Evolutionary conservation across 208 protist genomes (phyloP).

Genomic region (Trypanosoma conorhini): DNA sequence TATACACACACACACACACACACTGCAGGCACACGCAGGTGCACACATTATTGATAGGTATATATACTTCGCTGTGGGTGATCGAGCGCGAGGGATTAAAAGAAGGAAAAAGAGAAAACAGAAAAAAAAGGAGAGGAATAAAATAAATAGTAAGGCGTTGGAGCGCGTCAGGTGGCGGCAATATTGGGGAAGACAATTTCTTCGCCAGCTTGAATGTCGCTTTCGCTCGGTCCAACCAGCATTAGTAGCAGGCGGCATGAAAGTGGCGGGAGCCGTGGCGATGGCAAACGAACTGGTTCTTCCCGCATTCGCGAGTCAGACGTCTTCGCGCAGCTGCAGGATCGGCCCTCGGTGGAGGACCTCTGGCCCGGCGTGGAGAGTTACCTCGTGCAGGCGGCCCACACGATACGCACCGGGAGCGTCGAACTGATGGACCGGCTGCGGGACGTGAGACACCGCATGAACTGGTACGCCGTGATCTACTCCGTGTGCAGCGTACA

Average conservation of each 20-base stretch:
- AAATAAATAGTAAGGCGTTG: background rate
- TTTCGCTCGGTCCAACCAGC: background rate
- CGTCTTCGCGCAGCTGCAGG: background rate
- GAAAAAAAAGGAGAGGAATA: background rate
- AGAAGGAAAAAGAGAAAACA: background rate
- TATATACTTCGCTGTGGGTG: background rate
- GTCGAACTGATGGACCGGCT: conserved; percentile 10
- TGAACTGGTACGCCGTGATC: conserved; percentile 75
- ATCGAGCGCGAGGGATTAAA: background rate
- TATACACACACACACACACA: too few species aligned
- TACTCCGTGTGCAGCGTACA: conserved; percentile 66
- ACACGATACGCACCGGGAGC: conserved; percentile 16
- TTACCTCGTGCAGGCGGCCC: conserved; percentile 14
- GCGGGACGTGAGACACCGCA: conserved; percentile 33
- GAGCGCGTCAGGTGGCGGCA: background rate
- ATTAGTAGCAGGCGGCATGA: background rate
- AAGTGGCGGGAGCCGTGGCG: background rate
- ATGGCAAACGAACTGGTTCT: conserved; percentile 5
- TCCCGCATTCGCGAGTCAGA: background rate
- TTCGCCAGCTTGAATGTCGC: background rate
- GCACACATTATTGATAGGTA: background rate
- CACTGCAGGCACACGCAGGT: too few species aligned
- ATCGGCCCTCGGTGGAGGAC: conserved; percentile 7
- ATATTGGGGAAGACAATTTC: background rate
- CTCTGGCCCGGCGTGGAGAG: conserved; percentile 23